Percentiles rank a stretch among this genome's conserved stretches.
These are phyloP conservation scores for Coniochaeta pulveracea DNA, from an alignment of 2,329 filamentous ascomycete genomes.

Conservation along the genomic window DNA sequence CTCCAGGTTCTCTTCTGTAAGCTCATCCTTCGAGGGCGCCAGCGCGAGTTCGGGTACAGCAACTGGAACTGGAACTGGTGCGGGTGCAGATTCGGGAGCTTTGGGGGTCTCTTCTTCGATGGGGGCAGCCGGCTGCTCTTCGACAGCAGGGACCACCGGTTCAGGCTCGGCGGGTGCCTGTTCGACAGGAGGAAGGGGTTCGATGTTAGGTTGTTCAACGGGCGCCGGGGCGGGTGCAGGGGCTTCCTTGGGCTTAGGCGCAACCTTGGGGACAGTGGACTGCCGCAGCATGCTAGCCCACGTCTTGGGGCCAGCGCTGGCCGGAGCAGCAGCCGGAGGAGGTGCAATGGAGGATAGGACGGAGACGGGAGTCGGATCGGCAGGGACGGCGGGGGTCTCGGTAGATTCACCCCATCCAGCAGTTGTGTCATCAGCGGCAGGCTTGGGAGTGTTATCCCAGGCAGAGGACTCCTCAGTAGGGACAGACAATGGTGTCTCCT, in stretches of 20 bases:
- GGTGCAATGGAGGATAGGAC: slow-evolving; percentile 13
- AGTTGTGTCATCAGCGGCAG: slow-evolving; percentile 23
- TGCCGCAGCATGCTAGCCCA: slow-evolving; percentile 69
- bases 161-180: slow-evolving; percentile 11
- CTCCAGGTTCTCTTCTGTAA: slow-evolving; percentile 88
- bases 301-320: slow-evolving; percentile 38
- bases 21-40: slow-evolving; percentile 64
- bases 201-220: slow-evolving; percentile 30
- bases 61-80: slow-evolving; percentile 25
- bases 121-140: slow-evolving; percentile 11
- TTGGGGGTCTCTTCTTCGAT: slow-evolving; percentile 4
- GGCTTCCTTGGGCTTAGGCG: slow-evolving; percentile 41
- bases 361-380: slow-evolving; percentile 19
- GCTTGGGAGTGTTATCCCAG: slow-evolving; percentile 37
- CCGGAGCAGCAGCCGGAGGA: slow-evolving; percentile 19
- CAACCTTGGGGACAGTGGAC: slow-evolving; percentile 44
- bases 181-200: slow-evolving; percentile 30
- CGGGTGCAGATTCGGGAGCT: slow-evolving; percentile 9
- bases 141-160: slow-evolving; percentile 13
- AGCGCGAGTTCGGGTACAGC: slow-evolving; percentile 44
- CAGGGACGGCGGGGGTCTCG: slow-evolving; percentile 18
- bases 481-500: slow-evolving; percentile 44
- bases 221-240: slow-evolving; percentile 31
- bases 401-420: slow-evolving; percentile 33
- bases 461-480: slow-evolving; percentile 59